phyloP scores from a whole-genome alignment of 352 stramenopile species.

The Phytophthora agathidicida region DNA sequence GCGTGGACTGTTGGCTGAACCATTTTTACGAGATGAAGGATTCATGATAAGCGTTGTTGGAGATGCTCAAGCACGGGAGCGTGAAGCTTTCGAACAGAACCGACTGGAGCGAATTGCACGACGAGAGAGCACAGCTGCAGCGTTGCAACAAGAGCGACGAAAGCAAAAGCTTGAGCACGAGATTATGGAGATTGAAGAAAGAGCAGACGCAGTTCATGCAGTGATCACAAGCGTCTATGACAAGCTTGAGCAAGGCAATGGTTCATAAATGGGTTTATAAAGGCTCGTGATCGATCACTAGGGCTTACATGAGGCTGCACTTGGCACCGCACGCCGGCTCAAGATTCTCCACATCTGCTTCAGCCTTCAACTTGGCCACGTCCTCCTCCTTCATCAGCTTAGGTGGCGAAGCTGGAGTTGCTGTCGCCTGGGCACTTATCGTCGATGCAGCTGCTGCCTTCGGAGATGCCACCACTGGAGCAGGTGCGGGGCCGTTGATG shows the following conservation, averaged over 20 bases:
- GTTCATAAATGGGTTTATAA: constrained; percentile 31
- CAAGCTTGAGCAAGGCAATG: constrained; percentile 17
- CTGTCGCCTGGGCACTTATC: constrained; percentile 1
- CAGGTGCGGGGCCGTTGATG: constrained; percentile 26
- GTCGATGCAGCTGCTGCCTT: constrained; percentile 15
- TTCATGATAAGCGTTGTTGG: constrained; percentile 60
- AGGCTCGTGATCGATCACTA: too few species aligned
- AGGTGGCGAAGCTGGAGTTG: constrained; percentile 3
- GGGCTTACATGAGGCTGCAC: constrained; percentile 66
- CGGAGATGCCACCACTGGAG: constrained; percentile 12
- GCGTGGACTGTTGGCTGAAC: constrained; percentile 52
- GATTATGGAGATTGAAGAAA: constrained; percentile 39
- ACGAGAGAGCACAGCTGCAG: constrained; percentile 45
- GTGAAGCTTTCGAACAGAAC: constrained; percentile 40
- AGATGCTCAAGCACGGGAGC: constrained; percentile 25
- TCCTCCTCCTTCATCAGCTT: constrained; percentile 37
- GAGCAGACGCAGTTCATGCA: not conserved
- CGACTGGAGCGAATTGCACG: constrained; percentile 48
- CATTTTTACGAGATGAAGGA: constrained; percentile 50
- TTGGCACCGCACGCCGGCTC: constrained; percentile 50
- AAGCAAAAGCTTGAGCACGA: constrained; percentile 21
- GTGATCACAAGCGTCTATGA: constrained; percentile 15
- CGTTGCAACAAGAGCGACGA: constrained; percentile 36
- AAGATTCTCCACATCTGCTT: constrained; percentile 41
- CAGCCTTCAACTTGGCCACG: constrained; percentile 34